phyloP scores from a whole-genome alignment of 441 rosid genomes.

The Viola pubescens region DNA sequence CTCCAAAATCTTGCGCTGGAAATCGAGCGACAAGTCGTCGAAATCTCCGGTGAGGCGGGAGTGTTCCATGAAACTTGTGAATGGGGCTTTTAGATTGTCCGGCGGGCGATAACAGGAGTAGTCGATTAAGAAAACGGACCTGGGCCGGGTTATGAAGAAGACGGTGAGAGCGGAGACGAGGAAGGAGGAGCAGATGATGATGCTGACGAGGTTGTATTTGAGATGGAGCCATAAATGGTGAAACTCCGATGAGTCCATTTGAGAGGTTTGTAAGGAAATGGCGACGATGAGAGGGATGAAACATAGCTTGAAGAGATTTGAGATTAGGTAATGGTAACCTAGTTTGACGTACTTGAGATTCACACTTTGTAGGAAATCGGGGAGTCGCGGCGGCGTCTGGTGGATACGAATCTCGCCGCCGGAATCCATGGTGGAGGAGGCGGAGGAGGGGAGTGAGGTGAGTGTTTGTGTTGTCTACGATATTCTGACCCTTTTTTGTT shows the following conservation, averaged over 20 bases:
- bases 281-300: constrained; percentile 42
- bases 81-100: constrained; percentile 43
- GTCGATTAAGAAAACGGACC: constrained; percentile 51
- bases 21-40: constrained; percentile 65
- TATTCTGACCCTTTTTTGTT: constrained; percentile 17
- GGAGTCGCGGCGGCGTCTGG: constrained; percentile 33
- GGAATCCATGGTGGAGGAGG: constrained; percentile 23
- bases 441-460: not conserved
- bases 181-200: constrained; percentile 41
- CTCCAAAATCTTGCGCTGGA: constrained; percentile 66
- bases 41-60: constrained; percentile 53
- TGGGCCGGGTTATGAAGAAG: constrained; percentile 43
- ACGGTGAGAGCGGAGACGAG: constrained; percentile 51
- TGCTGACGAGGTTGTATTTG: constrained; percentile 47
- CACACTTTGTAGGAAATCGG: constrained; percentile 72
- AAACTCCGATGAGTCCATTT: constrained; percentile 40
- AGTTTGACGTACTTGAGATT: constrained; percentile 71
- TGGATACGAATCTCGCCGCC: constrained; percentile 49
- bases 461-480: not conserved
- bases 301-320: constrained; percentile 47
- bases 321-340: constrained; percentile 60
- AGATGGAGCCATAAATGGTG: constrained; percentile 50
- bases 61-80: constrained; percentile 46
- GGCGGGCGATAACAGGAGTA: constrained; percentile 52
- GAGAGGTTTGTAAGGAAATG: constrained; percentile 42